Percentiles rank a stretch among this genome's conserved stretches.
These are phyloP conservation scores for Teratosphaeriaceae sp. DNA, from an alignment of 2,329 filamentous ascomycete species.

Conservation along the genomic window DNA sequence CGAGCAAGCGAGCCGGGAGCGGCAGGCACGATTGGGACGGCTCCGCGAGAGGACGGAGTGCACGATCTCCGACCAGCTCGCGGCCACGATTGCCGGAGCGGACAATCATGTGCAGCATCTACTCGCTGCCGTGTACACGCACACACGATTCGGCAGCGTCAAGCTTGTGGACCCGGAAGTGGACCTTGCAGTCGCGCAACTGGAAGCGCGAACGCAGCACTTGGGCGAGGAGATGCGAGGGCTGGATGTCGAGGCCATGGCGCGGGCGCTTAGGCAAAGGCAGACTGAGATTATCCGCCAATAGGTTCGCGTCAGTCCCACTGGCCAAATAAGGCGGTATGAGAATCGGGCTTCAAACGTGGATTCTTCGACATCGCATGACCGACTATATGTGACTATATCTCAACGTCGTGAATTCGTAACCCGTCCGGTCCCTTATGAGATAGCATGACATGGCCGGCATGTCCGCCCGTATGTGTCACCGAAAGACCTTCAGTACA, in stretches of 20 bases:
- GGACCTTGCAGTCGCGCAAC: conserved; percentile 26
- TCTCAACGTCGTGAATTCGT: too few relatives aligned
- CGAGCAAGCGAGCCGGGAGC: conserved; percentile 25
- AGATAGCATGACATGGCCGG: too few relatives aligned
- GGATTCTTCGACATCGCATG: too few relatives aligned
- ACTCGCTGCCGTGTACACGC: conserved; percentile 31
- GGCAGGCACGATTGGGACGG: conserved; percentile 28
- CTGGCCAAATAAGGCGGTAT: not conserved
- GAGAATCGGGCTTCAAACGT: not conserved
- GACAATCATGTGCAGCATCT: conserved; percentile 33
- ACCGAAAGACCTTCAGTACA: too few relatives aligned
- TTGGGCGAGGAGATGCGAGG: conserved; percentile 31
- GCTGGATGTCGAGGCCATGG: conserved; percentile 25
- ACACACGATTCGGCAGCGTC: conserved; percentile 19
- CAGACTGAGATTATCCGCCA: conserved; percentile 11
- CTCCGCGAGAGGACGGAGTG: conserved; percentile 29
- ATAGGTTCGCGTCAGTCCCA: too few relatives aligned
- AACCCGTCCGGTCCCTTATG: too few relatives aligned
- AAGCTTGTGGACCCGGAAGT: conserved; percentile 18
- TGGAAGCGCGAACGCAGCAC: conserved; percentile 33
- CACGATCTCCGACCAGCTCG: conserved; percentile 28
- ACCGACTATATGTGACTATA: too few relatives aligned
- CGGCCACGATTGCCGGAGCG: conserved; percentile 30
- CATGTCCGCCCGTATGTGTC: too few relatives aligned
- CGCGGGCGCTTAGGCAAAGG: conserved; percentile 14